A percentile compares a stretch with the other conserved stretches of the same genome.
These are phyloP conservation scores for Discostella stelligera DNA, from an alignment of 352 stramenopile species.

Conservation along the genomic window DNA sequence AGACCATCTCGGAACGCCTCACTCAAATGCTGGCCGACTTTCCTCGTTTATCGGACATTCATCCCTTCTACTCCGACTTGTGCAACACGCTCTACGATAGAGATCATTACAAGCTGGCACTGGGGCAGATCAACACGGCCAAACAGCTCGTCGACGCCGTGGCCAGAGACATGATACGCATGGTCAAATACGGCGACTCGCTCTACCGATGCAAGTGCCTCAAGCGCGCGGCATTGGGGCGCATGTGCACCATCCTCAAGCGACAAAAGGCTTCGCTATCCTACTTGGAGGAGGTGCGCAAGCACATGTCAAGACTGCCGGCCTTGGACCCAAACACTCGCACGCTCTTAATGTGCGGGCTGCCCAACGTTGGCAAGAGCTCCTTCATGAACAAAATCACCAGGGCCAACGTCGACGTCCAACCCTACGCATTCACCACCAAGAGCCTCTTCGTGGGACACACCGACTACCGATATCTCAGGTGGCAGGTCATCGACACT, in stretches of 20 bases:
- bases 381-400: constrained; percentile 99
- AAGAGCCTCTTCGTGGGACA: constrained; percentile 99
- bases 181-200: constrained; percentile 99
- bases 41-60: constrained; percentile 93
- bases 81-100: constrained; percentile 99
- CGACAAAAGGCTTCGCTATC: constrained; percentile 97
- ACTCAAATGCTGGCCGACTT: constrained; percentile 98
- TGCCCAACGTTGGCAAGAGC: constrained; percentile 99
- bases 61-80: constrained; percentile 99
- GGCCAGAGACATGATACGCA: constrained; percentile 97
- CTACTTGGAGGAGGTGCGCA: constrained; percentile 95
- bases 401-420: constrained; percentile 98
- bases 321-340: constrained; percentile 98
- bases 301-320: constrained; percentile 97
- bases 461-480: constrained; percentile 99
- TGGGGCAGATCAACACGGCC: constrained; percentile 98
- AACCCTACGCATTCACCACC: constrained; percentile 99
- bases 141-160: constrained; percentile 97
- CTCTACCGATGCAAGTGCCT: constrained; percentile 99
- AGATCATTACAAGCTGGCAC: constrained; percentile 99
- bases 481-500: constrained; percentile 99
- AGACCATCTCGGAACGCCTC: constrained; percentile 98
- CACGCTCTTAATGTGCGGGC: constrained; percentile 96
- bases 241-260: constrained; percentile 99
- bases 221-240: constrained; percentile 97